A percentile compares a stretch with the other conserved stretches of the same genome.
These are phyloP conservation scores for Aspergillus nomiae DNA, from an alignment of 2,329 filamentous ascomycete species.

Conservation along the genomic window DNA sequence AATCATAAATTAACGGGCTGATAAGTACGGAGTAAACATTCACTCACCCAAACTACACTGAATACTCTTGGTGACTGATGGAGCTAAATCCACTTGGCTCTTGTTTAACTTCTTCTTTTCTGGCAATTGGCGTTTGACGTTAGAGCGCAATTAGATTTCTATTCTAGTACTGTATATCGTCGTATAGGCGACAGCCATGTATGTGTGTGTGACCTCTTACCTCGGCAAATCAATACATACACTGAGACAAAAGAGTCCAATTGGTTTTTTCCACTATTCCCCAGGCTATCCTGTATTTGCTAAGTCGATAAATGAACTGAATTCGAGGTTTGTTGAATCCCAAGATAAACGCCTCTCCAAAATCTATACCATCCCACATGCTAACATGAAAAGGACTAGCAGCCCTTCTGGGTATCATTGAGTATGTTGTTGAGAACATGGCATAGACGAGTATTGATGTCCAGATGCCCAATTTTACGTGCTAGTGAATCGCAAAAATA, in stretches of 20 bases:
- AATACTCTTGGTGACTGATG: neutral
- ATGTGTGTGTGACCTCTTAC: neutral
- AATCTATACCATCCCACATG: conserved; percentile 9
- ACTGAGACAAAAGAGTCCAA: neutral
- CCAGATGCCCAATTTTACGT: neutral
- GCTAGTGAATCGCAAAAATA: neutral
- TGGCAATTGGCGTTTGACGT: neutral
- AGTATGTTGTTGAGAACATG: conserved; percentile 23
- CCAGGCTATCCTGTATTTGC: neutral
- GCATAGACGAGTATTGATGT: neutral
- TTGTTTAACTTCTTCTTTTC: neutral
- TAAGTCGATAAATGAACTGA: neutral
- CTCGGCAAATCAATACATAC: neutral
- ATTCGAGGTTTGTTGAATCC: conserved; percentile 31
- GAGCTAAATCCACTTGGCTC: neutral
- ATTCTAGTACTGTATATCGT: neutral
- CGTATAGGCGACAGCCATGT: neutral
- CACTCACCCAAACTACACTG: neutral
- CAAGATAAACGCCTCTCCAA: conserved; percentile 15
- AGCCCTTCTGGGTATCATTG: conserved; percentile 16
- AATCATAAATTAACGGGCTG: neutral
- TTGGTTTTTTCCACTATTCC: neutral
- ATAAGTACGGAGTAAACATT: neutral
- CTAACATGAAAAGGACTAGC: conserved; percentile 17
- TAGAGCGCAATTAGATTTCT: neutral